A percentile compares a stretch with the other conserved stretches of the same genome.
Evolutionary conservation across 805 yeast species (phyloP).

Genomic region (Yamadazyma sp.): DNA sequence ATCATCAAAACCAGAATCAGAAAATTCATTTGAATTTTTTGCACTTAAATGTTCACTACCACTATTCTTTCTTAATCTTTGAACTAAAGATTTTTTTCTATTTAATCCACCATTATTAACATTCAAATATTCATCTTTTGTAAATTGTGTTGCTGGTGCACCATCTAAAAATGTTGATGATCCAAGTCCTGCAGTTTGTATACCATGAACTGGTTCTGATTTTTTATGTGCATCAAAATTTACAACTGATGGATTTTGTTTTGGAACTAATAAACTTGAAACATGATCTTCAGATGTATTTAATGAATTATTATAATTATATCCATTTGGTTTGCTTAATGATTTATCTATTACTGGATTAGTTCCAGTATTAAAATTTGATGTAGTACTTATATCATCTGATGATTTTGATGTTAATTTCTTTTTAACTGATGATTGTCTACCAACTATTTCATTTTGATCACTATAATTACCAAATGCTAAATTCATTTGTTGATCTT

Average conservation of each 20-base stretch:
- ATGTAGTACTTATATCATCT: conserved; percentile 12
- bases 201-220: conserved; percentile 79
- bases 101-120: conserved; percentile 48
- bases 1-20: conserved; percentile 13
- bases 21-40: conserved; percentile 20
- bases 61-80: conserved; percentile 51
- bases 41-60: conserved; percentile 30
- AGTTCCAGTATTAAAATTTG: too few species aligned
- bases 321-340: conserved; percentile 17
- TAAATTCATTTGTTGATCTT: conserved; percentile 56
- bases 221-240: conserved; percentile 70
- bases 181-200: conserved; percentile 84
- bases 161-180: conserved; percentile 92
- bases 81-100: conserved; percentile 82
- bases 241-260: conserved; percentile 50
- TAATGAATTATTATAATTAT: conserved; percentile 2
- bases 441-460: conserved; percentile 38
- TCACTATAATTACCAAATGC: conserved; percentile 71
- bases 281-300: conserved; percentile 17
- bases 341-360: conserved; percentile 7
- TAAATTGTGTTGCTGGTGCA: conserved; percentile 82
- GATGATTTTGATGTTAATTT: conserved; percentile 9
- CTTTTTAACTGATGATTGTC: conserved; percentile 12
- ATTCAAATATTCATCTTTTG: conserved; percentile 24
- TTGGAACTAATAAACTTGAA: conserved; percentile 35